Base-by-base conservation (phyloP, 768 basidiomycete species). In the Mycena venus region DNA sequence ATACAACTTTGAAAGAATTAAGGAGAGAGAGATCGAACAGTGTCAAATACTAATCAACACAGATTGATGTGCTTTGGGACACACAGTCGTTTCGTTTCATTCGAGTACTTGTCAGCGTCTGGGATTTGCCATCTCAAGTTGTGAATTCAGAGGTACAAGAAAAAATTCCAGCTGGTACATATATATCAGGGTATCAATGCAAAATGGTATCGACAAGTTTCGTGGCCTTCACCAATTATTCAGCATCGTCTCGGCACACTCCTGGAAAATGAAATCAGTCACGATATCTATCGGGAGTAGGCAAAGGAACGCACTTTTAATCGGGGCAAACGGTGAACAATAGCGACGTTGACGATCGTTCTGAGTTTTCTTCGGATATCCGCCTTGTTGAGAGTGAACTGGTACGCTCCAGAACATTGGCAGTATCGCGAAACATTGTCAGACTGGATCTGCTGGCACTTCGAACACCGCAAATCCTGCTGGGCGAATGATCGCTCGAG, bases 401-500 rank as follows among this genome's bases (percentile, higher is more conserved):
- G 88, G 82, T 94, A 98, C 1, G 91, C 84, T 15, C 97, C 98
- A 21, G 97, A 98, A 81, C 98, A 99, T 31, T 90, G 87, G 80
- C 98, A 99, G 68, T 93, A 93, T 73, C 91, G 85, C 21, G 95
- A 92, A 23, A 99, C 88, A 80, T 96, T 97, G 80, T 97, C 96
- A 58, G 94, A 90, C 75, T 95, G 96, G 73, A 98, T 91, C 84
- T 97, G 96, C 81, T 94, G 91, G 85, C 98, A 99, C 78, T 94
- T 97, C 10, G 86, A 83, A 81, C 98, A 99, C 12, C 92, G 89
- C 74, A 99, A 85, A 81, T 99, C 98, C 83, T 99, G 97, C 79
- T 97, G 93, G 32, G 94, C 90, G 78, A 94, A 96, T 38, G 90
- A 87, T 38, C 91, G 88, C 82, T 96, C 92, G 44, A 96, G 84